Evolutionary conservation across 2,329 filamentous ascomycete species (phyloP), one percentile per base, ranked within the genome.

Genomic region (Monilinia laxa): DNA sequence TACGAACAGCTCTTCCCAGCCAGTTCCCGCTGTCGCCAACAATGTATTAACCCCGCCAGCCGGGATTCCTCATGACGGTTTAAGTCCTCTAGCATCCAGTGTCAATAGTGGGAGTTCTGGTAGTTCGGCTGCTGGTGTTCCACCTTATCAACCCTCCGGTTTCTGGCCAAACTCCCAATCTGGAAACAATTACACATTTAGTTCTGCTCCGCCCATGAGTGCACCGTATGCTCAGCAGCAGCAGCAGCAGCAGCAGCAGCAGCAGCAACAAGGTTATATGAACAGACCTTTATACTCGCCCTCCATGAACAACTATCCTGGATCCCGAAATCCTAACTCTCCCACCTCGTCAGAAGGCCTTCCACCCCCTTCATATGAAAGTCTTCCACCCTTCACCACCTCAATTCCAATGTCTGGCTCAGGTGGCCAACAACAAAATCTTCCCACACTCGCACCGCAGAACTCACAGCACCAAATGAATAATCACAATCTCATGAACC

Each of bases 311-410:
- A 81, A 71, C 69, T 84, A 82, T 70, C 79, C 83, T 70, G 79
- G 81, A 70, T 14, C 57, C 35, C 82, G 85, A 71, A 81, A 80
- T 71, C 80, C 84, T 53, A 83, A 84, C 71, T 87, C 87, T 62
- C 88, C 90, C 12, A 82, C 85, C 10, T 80, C 82, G 38, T 82
- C 81, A 58, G 87, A 92, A 75, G 83, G 82, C 59, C 80, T 93
- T 65, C 84, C 90, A 68, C 82, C 85, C 65, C 86, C 89, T 68
- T 84, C 88, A 9, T 92, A 89, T 78, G 88, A 90, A 70, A 86
- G 62, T 71, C 83, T 89, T 68, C 84, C 87, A 55, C 82, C 87
- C 45, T 92, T 89, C 76, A 83, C 87, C 68, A 84, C 84, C 60
- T 80, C 82, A 56, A 79, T 87, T 75, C 82, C 84, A 56, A 80